Base-by-base conservation (phyloP, 2,329 filamentous ascomycete genomes). In the Purpureocillium takamizusanense region DNA sequence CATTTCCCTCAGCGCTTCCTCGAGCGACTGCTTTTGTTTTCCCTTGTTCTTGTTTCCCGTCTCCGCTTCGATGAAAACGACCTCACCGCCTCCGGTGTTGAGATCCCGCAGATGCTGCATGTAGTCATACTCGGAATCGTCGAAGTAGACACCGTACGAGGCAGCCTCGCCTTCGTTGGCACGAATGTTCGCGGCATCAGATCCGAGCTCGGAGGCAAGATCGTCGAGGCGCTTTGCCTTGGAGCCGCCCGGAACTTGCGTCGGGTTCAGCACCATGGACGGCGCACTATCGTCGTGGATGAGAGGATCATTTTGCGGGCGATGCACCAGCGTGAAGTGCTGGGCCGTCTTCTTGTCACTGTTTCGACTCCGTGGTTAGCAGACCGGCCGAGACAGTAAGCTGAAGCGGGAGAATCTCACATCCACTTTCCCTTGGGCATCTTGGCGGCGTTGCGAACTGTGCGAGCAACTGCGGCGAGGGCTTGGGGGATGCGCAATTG, bases 71-170 rank as follows among this genome's bases (percentile, higher is more conserved):
- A 98, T 74, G 55, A 94, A 97, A 35, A 89, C 80, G 23, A 83
- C 78, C 39, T 88, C 82, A 23, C 85, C 85, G 17, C 77, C 77
- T 6, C 75, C 86, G 32, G 69, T 62, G 41, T 81, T 81, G n/a
- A 98, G 67, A 51, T 97, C 92, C 39, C 88, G 83, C 72, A 98
- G 69, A 63, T 98, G 92, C 62, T 98, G 92, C 92, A 98, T 98
- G 66, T 98, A 98, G 63, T 98, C 92, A 64, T 98, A 98, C 55
- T 86, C 77, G 47, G 86, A 83, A 63, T 98, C 92, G 62, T 98
- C 94, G 61, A 75, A 98, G 70, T 85, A 98, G 47, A 98, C 78
- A 46, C 92, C 92, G 62, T 95, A 79, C 59, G 85, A 86, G 49
- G 94, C 92, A 8, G 94, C 92, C 65, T 98, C 89, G 51, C 94